Evolutionary conservation across 805 yeast species (phyloP), one percentile per base, ranked within the genome.

Genomic region (Candida sphagnicola): DNA sequence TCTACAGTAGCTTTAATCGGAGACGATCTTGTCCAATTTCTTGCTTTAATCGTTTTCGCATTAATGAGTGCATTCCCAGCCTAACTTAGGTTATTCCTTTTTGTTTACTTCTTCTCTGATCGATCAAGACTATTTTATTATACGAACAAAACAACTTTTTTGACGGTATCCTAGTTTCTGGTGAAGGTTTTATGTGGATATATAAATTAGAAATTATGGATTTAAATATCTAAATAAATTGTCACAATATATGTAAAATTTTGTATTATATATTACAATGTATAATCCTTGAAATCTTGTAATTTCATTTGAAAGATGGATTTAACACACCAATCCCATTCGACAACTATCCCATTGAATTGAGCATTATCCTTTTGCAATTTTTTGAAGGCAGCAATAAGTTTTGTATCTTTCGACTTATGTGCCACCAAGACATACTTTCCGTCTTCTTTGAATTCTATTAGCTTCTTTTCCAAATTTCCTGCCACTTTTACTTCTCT

Each of bases 261-360:
- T n/a, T n/a, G n/a, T n/a, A 28, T 12, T 12, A 18, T n/a, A 10
- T n/a, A 30, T 37, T 41, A 55, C 13, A 57, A 19, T 35, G 40
- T 40, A 37, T 41, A 62, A 1, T 49, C 40, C 6, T 49, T 49
- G 26, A 48, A 55, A 3, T 46, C 45, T 37, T 56, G 56, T 19
- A 65, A 35, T n/a, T 55, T 48, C 68, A 72, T 65, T 35, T 63
- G 66, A 56, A 80, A 79, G 0, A 80, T 74, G 34, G 78, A 67
- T 41, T 68, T 57, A 11, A 80, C 77, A 36, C 82, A 73, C 82
- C 83, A 78, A 37, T 78, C 76, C 85, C 85, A 80, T 43, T 77
- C 82, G 13, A 78, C 69, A 1, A 75, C 59, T 5, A 43, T 40
- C 4, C 49, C 44, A 25, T 39, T 34, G 12, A 36, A 14, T 5